A percentile compares a stretch with the other conserved stretches of the same genome.
Evolutionary conservation across 2,329 filamentous ascomycete genomes (phyloP).

Genomic region (Penicillium sp.): DNA sequence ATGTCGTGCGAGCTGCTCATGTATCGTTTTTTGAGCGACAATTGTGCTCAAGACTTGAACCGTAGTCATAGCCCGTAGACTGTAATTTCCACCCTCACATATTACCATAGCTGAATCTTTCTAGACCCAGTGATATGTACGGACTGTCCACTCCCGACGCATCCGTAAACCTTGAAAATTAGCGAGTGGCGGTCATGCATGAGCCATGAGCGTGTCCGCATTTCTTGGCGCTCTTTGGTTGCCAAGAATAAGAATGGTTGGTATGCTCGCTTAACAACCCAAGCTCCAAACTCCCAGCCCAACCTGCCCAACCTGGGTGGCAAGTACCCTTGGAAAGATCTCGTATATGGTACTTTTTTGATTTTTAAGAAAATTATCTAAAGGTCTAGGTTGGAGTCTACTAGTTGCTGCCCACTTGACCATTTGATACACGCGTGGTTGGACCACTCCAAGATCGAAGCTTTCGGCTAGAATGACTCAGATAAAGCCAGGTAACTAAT

Average conservation of each 20-base stretch:
- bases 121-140: not conserved
- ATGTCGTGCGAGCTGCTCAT: not conserved
- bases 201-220: not conserved
- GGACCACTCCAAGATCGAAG: not conserved
- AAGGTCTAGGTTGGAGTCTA: not conserved
- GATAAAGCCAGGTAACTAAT: not conserved
- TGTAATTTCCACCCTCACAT: not conserved
- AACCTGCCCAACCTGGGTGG: too few species aligned
- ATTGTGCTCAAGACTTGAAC: not conserved
- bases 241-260: not conserved
- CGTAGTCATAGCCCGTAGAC: not conserved
- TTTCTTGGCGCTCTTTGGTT: not conserved
- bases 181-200: not conserved
- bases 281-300: not conserved
- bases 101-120: not conserved
- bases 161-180: not conserved
- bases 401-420: not conserved
- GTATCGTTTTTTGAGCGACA: not conserved
- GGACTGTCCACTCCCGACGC: not conserved
- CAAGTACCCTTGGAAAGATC: not conserved
- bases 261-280: not conserved
- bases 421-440: not conserved
- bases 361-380: not conserved
- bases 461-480: not conserved
- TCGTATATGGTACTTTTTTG: not conserved